Conservation (phyloP, 805 yeast genomes). For the Yamadazyma nakazawae region DNA sequence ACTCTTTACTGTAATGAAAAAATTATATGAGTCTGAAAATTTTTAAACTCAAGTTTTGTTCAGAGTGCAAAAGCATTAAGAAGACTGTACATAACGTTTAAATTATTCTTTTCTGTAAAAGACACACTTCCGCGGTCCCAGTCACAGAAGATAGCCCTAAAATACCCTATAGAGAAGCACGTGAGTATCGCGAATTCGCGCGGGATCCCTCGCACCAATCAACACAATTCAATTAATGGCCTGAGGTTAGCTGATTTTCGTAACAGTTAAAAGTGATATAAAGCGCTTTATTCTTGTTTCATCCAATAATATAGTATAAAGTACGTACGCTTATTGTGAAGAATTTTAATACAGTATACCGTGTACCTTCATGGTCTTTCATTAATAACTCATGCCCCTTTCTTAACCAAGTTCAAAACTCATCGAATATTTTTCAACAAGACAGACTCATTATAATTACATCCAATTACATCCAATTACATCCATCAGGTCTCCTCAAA, state of each 20-base stretch:
- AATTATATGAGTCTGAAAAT: conserved; percentile 7
- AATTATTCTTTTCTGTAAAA: background rate
- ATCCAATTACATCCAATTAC: no score
- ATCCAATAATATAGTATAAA: background rate
- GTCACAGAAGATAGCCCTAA: background rate
- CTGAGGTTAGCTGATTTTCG: conserved; percentile 10
- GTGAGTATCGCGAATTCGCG: background rate
- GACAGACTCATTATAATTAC: background rate
- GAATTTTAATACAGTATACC: no score
- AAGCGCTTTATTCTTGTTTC: conserved; percentile 1
- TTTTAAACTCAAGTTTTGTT: conserved; percentile 5
- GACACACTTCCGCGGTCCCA: background rate
- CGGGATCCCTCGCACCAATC: conserved; percentile 8
- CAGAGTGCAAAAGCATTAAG: background rate
- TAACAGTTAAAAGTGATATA: conserved; percentile 6
- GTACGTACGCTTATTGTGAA: no score
- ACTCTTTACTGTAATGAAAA: conserved; percentile 9
- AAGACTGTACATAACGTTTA: background rate
- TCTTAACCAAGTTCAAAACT: no score
- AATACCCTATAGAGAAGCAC: background rate
- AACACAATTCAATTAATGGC: conserved; percentile 7
- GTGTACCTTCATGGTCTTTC: no score
- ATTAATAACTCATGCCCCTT: no score
- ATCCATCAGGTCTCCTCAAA: no score
- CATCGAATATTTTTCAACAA: no score